Evolutionary conservation across 1,284 basidiomycete species (phyloP).

Genomic region (Cryptococcus wingfieldii): DNA sequence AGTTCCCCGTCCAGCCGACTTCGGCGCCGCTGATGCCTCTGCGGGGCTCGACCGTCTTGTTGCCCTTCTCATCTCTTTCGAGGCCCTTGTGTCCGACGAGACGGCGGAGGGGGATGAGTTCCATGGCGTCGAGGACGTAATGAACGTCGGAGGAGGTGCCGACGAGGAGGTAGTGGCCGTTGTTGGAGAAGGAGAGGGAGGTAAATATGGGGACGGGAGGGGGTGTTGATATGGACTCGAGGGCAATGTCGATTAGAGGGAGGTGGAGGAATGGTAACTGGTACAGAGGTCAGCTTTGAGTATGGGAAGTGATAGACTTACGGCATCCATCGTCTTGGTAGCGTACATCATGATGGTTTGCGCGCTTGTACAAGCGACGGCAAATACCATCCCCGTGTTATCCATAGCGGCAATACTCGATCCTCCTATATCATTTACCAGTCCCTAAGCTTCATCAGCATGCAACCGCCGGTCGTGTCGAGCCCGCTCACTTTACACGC

Average conservation of each 20-base stretch:
- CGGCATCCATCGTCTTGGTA: slow-evolving; percentile 77
- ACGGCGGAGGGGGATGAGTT: slow-evolving; percentile 73
- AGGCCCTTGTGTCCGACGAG: slow-evolving; percentile 76
- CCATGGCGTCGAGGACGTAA: slow-evolving; percentile 85
- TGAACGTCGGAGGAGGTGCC: slow-evolving; percentile 90
- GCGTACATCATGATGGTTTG: slow-evolving; percentile 84
- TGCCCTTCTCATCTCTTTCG: slow-evolving; percentile 59
- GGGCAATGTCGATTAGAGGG: slow-evolving; percentile 71
- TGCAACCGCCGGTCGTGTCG: background rate
- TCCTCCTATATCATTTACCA: slow-evolving; percentile 54
- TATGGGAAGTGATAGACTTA: slow-evolving; percentile 23
- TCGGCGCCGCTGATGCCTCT: slow-evolving; percentile 83
- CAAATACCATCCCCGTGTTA: slow-evolving; percentile 82
- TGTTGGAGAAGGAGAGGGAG: slow-evolving; percentile 81
- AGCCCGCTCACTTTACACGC: slow-evolving; percentile 61
- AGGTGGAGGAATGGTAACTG: slow-evolving; percentile 73
- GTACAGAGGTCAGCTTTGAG: background rate
- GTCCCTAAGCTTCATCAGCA: slow-evolving; percentile 37
- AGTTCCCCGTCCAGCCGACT: slow-evolving; percentile 86
- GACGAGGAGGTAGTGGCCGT: slow-evolving; percentile 83
- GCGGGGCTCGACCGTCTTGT: slow-evolving; percentile 60
- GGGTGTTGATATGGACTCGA: slow-evolving; percentile 68
- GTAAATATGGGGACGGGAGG: slow-evolving; percentile 88
- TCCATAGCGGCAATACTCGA: slow-evolving; percentile 88
- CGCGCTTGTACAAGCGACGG: slow-evolving; percentile 78